Evolutionary conservation across 345 rosid genomes (phyloP).

Genomic region (Noccaea bulbosa): DNA sequence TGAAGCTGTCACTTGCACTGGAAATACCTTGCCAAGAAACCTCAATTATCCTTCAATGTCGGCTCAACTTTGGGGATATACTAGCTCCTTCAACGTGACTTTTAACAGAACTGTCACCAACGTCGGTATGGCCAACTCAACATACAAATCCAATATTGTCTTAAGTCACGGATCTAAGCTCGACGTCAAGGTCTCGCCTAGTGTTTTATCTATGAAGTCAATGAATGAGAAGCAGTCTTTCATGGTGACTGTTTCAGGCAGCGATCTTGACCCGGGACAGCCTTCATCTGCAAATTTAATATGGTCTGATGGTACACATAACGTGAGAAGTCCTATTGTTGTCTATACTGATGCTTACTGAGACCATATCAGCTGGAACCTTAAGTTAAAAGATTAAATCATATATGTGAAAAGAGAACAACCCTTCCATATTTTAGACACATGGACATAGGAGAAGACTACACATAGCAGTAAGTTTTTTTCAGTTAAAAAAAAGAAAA

Average conservation of each 20-base stretch:
- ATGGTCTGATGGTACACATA: slow-evolving; percentile 44
- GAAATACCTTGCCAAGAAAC: slow-evolving; percentile 34
- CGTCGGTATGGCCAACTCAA: slow-evolving; percentile 49
- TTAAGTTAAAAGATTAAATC: too few species aligned
- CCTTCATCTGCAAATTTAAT: slow-evolving; percentile 39
- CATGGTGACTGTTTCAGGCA: slow-evolving; percentile 34
- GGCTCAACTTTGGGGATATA: background rate
- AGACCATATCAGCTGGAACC: background rate
- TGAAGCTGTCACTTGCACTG: slow-evolving; percentile 41
- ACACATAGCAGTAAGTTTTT: too few species aligned
- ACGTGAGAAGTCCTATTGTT: slow-evolving; percentile 44
- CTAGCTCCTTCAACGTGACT: slow-evolving; percentile 16
- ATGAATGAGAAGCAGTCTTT: slow-evolving; percentile 49
- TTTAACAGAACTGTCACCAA: slow-evolving; percentile 61
- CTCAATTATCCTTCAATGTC: slow-evolving; percentile 61
- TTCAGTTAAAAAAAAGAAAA: too few species aligned
- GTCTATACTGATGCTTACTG: slow-evolving; percentile 10
- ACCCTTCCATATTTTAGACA: too few species aligned
- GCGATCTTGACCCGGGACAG: background rate
- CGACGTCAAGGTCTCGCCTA: slow-evolving; percentile 42
- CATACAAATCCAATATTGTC: slow-evolving; percentile 44
- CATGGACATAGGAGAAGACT: too few species aligned
- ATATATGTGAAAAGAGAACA: too few species aligned
- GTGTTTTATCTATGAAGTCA: slow-evolving; percentile 42
- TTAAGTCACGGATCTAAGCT: slow-evolving; percentile 19